A percentile compares a stretch with the other conserved stretches of the same genome.
Evolutionary conservation across 352 stramenopile genomes (phyloP).

Genomic region (Phytophthora capsici): DNA sequence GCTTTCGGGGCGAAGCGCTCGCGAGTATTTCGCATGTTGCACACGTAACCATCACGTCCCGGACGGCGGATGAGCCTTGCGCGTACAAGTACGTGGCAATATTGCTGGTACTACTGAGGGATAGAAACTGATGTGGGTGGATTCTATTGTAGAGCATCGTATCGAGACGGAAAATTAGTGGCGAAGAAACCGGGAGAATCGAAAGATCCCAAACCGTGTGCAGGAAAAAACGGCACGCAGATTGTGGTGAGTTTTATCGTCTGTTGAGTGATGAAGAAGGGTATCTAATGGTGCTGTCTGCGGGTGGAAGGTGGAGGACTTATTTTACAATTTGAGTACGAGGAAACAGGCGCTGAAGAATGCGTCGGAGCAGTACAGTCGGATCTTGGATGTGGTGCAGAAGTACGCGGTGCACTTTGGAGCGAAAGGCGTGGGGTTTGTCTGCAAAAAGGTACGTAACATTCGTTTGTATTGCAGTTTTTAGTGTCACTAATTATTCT

Average conservation of each 20-base stretch:
- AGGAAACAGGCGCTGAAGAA: constrained; percentile 93
- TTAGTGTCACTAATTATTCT: too few relatives aligned
- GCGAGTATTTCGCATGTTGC: constrained; percentile 97
- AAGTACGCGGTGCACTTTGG: constrained; percentile 96
- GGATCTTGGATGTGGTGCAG: constrained; percentile 96
- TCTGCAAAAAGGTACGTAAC: constrained; percentile 91
- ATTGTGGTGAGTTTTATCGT: constrained; percentile 56
- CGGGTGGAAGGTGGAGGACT: constrained; percentile 88
- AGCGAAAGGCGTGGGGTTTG: constrained; percentile 90
- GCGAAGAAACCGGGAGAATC: constrained; percentile 71
- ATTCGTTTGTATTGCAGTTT: too few relatives aligned
- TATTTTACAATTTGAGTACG: constrained; percentile 99
- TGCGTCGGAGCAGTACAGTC: constrained; percentile 93
- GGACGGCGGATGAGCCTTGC: constrained; percentile 75
- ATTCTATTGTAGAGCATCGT: constrained; percentile 76
- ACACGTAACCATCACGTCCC: constrained; percentile 91
- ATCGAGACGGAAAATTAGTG: constrained; percentile 91
- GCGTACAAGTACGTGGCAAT: constrained; percentile 73
- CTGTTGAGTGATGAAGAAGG: neutral
- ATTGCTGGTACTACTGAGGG: constrained; percentile 6
- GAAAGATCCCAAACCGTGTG: constrained; percentile 70
- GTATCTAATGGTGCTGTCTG: neutral
- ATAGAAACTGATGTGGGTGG: neutral
- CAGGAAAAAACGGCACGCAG: constrained; percentile 82
- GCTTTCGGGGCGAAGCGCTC: constrained; percentile 98